Evolutionary conservation across 2,329 filamentous ascomycete species (phyloP).

Genomic region (Penicillium corylophilum): DNA sequence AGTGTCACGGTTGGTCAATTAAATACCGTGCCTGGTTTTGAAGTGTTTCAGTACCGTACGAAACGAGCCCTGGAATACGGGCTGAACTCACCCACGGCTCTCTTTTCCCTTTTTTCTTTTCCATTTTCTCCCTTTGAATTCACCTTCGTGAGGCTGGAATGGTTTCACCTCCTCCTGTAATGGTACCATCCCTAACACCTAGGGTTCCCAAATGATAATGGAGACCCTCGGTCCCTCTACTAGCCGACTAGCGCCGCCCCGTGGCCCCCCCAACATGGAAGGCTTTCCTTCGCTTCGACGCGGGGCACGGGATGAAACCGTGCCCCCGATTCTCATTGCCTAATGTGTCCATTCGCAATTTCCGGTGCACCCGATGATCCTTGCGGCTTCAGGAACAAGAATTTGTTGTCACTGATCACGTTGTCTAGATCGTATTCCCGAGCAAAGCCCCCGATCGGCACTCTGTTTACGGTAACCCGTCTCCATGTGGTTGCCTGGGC

Average conservation of each 20-base stretch:
- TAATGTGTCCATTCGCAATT: conserved; percentile 13
- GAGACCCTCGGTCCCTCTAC: neutral
- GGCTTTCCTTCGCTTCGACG: conserved; percentile 12
- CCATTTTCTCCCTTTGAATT: neutral
- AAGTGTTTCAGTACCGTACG: neutral
- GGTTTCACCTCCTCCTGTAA: neutral
- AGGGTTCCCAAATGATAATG: neutral
- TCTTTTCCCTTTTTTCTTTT: too few species aligned
- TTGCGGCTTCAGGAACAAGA: neutral
- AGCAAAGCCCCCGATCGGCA: neutral
- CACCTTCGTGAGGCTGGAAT: neutral
- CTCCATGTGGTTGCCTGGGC: neutral
- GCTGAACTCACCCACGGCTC: neutral
- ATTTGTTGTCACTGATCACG: neutral
- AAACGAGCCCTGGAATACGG: conserved; percentile 8
- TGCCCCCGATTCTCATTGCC: conserved; percentile 16
- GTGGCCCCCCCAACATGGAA: conserved; percentile 1
- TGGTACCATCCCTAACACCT: neutral
- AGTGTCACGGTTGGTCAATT: conserved; percentile 8
- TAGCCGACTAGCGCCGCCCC: neutral
- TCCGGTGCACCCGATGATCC: conserved; percentile 19
- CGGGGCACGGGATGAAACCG: conserved; percentile 16
- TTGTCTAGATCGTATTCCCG: neutral
- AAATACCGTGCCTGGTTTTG: conserved; percentile 16
- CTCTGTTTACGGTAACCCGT: neutral